Evolutionary conservation across 257 asterid genomes (phyloP).

Genomic region (Solanum sejunctum): DNA sequence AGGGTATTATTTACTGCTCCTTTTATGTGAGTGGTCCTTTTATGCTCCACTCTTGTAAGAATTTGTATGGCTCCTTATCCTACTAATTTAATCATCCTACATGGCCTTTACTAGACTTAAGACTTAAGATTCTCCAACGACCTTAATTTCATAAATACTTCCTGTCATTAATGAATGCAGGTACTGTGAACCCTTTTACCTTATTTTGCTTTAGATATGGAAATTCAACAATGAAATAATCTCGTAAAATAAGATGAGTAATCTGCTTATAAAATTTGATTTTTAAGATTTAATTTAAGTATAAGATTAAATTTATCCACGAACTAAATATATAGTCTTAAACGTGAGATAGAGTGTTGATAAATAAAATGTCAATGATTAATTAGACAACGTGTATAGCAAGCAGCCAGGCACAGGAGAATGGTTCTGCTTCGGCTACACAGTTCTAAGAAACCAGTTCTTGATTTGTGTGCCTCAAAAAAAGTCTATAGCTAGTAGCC

Average conservation of each 20-base stretch:
- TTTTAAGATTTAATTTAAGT: too few relatives aligned
- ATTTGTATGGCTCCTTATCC: background rate
- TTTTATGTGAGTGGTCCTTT: background rate
- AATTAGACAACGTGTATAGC: background rate
- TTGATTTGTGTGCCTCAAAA: background rate
- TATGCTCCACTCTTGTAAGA: background rate
- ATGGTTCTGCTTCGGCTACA: background rate
- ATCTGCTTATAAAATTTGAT: too few relatives aligned
- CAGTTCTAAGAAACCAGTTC: background rate
- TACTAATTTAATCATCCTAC: background rate
- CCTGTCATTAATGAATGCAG: background rate
- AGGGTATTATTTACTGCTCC: constrained; percentile 3
- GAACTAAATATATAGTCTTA: too few relatives aligned
- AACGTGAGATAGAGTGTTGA: too few relatives aligned
- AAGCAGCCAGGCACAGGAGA: background rate
- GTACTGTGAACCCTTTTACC: background rate
- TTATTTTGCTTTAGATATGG: background rate
- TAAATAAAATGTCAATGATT: background rate
- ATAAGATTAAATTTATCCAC: too few relatives aligned
- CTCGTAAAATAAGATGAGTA: too few relatives aligned
- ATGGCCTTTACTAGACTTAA: background rate
- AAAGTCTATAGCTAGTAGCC: background rate
- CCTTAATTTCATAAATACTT: background rate
- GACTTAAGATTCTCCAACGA: background rate
- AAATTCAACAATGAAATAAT: background rate